Evolutionary conservation across 495 filamentous ascomycete species (phyloP).

Genomic region (Talaromyces wortmannii): DNA sequence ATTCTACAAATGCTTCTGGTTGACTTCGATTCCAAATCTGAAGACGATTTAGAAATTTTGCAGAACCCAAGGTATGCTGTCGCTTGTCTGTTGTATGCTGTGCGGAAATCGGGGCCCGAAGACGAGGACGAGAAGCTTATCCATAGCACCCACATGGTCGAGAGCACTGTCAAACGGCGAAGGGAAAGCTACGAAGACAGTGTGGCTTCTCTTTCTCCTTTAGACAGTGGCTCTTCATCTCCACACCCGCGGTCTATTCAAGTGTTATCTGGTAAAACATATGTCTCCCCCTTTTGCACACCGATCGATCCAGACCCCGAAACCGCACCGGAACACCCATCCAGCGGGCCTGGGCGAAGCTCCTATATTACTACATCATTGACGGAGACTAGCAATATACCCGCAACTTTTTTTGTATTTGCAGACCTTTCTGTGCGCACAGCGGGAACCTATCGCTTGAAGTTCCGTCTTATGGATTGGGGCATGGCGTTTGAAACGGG

Average conservation of each 20-base stretch:
- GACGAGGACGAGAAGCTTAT: constrained; percentile 5
- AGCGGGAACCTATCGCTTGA: constrained; percentile 72
- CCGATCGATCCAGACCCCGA: constrained; percentile 8
- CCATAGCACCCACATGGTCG: constrained; percentile 3
- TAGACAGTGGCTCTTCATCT: too few relatives aligned
- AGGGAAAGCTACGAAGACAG: background rate
- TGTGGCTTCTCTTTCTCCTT: too few relatives aligned
- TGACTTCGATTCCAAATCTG: constrained; percentile 47
- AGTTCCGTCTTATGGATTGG: constrained; percentile 80
- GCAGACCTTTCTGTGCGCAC: constrained; percentile 89
- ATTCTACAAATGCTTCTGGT: constrained; percentile 81
- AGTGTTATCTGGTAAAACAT: constrained; percentile 43
- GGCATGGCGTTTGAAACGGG: constrained; percentile 43
- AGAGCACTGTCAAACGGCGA: background rate
- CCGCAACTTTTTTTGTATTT: constrained; percentile 78
- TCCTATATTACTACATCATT: background rate
- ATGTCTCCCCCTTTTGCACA: constrained; percentile 56
- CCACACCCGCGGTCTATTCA: constrained; percentile 21
- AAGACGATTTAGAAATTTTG: constrained; percentile 51
- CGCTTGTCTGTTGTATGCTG: constrained; percentile 59
- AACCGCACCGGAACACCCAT: constrained; percentile 37
- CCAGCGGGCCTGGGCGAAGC: background rate
- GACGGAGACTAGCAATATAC: constrained; percentile 8
- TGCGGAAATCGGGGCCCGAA: constrained; percentile 24
- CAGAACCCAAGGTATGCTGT: constrained; percentile 75